Evolutionary conservation across 306 rosid genomes (phyloP).

Genomic region (Rosa chinensis): DNA sequence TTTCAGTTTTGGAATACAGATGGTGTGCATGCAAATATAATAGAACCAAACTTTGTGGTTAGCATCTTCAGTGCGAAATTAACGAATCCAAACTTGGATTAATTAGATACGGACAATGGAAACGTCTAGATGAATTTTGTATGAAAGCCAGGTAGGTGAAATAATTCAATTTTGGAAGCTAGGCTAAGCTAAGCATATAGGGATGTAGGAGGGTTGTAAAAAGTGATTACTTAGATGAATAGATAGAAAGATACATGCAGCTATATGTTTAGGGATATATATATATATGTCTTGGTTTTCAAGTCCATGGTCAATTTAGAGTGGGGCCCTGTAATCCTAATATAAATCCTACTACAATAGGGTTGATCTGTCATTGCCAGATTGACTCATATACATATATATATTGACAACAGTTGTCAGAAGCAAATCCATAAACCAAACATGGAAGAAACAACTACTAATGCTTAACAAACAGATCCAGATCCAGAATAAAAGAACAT

Average conservation of each 20-base stretch:
- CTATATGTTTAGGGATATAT: background rate
- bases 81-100: background rate
- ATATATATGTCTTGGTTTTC: background rate
- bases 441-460: no score
- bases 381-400: background rate
- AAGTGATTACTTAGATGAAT: no score
- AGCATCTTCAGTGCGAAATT: background rate
- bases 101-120: background rate
- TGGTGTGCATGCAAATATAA: slow-evolving; percentile 2
- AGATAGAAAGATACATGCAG: no score
- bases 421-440: no score
- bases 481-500: no score
- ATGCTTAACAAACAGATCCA: no score
- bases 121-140: background rate
- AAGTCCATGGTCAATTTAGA: background rate
- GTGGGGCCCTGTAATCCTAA: background rate
- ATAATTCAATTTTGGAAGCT: no score
- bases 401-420: no score
- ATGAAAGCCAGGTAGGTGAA: no score
- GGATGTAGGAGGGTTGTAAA: no score
- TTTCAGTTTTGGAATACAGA: background rate
- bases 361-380: background rate
- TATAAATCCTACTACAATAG: background rate
- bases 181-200: no score
- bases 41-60: background rate